Percentiles rank a stretch among this genome's conserved stretches.
phyloP scores from a whole-genome alignment of 176 grass and related monocot species.

The Calamus simplicifolius region DNA sequence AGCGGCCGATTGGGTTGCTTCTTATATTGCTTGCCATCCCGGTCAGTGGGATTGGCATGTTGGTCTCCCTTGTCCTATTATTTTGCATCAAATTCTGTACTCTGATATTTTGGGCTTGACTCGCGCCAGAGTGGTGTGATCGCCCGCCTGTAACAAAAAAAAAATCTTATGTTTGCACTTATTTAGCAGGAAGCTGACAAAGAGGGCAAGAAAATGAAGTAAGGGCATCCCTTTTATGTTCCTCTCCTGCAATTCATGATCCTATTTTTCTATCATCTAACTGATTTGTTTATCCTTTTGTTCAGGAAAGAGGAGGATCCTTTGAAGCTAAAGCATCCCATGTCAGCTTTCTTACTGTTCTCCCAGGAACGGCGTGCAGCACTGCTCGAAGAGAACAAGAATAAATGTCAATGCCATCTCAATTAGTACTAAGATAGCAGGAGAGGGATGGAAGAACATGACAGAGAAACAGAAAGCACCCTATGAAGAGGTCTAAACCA shows the following conservation, averaged over 20 bases:
- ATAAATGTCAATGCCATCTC: neutral
- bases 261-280: neutral
- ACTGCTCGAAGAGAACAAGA: conserved; percentile 55
- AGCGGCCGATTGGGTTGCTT: no score
- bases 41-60: no score
- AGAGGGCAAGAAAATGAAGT: conserved; percentile 45
- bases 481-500: conserved; percentile 29
- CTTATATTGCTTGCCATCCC: no score
- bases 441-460: conserved; percentile 82
- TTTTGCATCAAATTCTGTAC: no score
- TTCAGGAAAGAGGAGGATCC: conserved; percentile 80
- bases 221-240: neutral
- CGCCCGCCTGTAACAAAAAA: no score
- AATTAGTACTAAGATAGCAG: conserved; percentile 42
- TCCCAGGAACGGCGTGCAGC: conserved; percentile 44
- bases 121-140: no score
- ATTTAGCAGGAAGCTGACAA: conserved; percentile 37
- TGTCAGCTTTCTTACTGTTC: conserved; percentile 80
- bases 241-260: no score
- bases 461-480: conserved; percentile 52
- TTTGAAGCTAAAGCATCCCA: conserved; percentile 66
- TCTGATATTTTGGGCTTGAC: no score
- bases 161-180: neutral
- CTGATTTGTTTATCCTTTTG: neutral
- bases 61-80: no score